These are phyloP conservation scores for Trebouxiophyceae sp. DNA, from an alignment of 163 green algal genomes.

Conservation along the genomic window DNA sequence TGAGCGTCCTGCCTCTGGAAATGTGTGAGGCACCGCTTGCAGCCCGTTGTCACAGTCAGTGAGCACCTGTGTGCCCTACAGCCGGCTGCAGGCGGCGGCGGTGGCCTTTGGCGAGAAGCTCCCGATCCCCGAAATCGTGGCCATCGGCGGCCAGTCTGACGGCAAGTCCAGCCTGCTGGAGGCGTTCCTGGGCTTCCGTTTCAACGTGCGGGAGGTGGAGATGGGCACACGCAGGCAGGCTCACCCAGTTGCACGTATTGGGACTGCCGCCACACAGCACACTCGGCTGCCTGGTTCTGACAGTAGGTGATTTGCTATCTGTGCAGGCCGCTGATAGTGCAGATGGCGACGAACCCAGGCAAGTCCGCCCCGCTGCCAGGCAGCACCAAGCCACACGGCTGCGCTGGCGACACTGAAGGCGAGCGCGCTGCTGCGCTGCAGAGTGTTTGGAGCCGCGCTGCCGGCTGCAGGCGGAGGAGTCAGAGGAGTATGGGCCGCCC, in stretches of 20 bases:
- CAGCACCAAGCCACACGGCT: no score
- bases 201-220: conserved; percentile 87
- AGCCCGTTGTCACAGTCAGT: neutral
- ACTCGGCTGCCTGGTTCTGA: no score
- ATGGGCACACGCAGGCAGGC: conserved; percentile 84
- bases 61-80: conserved; percentile 14
- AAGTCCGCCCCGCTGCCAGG: no score
- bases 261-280: no score
- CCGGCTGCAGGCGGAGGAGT: conserved; percentile 82
- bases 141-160: conserved; percentile 83
- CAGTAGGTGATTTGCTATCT: no score
- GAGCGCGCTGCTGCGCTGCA: neutral
- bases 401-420: neutral
- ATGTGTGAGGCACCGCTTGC: neutral
- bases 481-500: conserved; percentile 44
- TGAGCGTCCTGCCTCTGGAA: neutral
- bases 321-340: conserved; percentile 35
- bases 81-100: conserved; percentile 64
- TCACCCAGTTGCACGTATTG: no score
- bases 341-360: conserved; percentile 83
- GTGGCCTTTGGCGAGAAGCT: conserved; percentile 76
- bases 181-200: conserved; percentile 83
- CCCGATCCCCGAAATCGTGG: conserved; percentile 91
- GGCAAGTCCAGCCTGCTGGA: conserved; percentile 72
- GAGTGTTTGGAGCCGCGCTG: conserved; percentile 53